Conservation (phyloP, 768 basidiomycete genomes). For the Boletus subcaerulescens region DNA sequence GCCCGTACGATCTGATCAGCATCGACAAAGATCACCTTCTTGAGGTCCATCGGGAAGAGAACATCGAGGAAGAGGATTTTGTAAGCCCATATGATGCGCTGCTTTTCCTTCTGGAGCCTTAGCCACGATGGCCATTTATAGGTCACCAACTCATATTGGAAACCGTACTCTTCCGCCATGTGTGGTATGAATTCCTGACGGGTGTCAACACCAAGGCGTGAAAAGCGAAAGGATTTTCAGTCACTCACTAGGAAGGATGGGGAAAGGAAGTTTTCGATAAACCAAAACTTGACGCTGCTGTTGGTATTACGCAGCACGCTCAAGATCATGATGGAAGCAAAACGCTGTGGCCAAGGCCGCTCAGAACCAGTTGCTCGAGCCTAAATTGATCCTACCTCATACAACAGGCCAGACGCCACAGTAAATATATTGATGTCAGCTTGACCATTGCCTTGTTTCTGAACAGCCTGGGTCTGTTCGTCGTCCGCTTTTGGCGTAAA, state of each 20-base stretch:
- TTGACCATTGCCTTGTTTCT: constrained; percentile 40
- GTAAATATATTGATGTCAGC: constrained; percentile 99
- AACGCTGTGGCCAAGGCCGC: constrained; percentile 54
- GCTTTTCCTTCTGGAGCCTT: constrained; percentile 95
- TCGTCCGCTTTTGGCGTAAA: constrained; percentile 34
- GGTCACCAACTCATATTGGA: constrained; percentile 96
- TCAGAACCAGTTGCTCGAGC: neutral
- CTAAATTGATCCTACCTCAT: constrained; percentile 63
- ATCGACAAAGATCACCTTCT: constrained; percentile 99
- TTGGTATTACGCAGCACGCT: constrained; percentile 94
- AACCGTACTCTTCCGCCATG: constrained; percentile 85
- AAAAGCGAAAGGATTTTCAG: neutral
- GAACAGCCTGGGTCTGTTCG: constrained; percentile 11
- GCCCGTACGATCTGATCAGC: constrained; percentile 96
- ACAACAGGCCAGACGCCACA: constrained; percentile 93
- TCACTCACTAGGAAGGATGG: constrained; percentile 85
- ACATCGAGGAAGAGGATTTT: constrained; percentile 99
- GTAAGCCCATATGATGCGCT: constrained; percentile 98
- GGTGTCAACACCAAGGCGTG: neutral
- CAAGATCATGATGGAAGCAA: constrained; percentile 97
- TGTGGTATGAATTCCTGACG: constrained; percentile 90
- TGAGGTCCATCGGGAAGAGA: constrained; percentile 97
- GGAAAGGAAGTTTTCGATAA: constrained; percentile 98
- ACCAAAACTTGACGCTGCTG: constrained; percentile 98
- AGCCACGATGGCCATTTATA: constrained; percentile 99